Conservation (phyloP, 1,284 basidiomycete species). For the Hymenochaete sp. region DNA sequence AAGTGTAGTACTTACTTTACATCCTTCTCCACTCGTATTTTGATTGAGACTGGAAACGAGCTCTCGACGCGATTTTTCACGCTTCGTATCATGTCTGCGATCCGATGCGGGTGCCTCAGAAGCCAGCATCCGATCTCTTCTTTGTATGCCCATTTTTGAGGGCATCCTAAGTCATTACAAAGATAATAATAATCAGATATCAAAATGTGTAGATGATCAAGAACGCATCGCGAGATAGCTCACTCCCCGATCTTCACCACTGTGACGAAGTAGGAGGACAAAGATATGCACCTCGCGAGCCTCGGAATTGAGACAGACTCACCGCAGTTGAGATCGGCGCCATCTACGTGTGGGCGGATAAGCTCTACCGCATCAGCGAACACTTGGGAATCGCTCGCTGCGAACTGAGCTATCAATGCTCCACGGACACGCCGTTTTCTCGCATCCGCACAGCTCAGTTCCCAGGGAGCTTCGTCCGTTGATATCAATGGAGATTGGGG, state of each 20-base stretch:
- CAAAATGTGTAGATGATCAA: no score
- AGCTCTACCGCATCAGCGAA: constrained; percentile 50
- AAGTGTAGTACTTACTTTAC: constrained; percentile 28
- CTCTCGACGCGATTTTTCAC: constrained; percentile 41
- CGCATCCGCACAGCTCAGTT: constrained; percentile 8
- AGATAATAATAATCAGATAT: background rate
- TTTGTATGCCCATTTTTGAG: constrained; percentile 42
- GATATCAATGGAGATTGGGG: no score
- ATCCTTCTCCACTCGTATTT: constrained; percentile 48
- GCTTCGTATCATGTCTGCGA: constrained; percentile 42
- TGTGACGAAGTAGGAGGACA: no score
- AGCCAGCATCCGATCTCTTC: constrained; percentile 50
- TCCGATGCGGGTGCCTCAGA: constrained; percentile 45
- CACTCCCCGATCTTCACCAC: no score
- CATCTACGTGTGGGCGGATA: constrained; percentile 40
- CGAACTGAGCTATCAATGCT: constrained; percentile 45
- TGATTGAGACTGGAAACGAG: constrained; percentile 44
- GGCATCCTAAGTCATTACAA: constrained; percentile 29
- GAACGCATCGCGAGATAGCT: no score
- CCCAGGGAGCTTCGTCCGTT: constrained; percentile 11
- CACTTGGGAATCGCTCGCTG: constrained; percentile 36
- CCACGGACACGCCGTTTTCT: constrained; percentile 34
- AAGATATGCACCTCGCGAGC: no score
- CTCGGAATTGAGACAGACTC: no score
- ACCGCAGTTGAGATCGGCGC: constrained; percentile 49